phyloP scores from a whole-genome alignment of 1,284 basidiomycete genomes.

The Mycosarcoma maydis region DNA sequence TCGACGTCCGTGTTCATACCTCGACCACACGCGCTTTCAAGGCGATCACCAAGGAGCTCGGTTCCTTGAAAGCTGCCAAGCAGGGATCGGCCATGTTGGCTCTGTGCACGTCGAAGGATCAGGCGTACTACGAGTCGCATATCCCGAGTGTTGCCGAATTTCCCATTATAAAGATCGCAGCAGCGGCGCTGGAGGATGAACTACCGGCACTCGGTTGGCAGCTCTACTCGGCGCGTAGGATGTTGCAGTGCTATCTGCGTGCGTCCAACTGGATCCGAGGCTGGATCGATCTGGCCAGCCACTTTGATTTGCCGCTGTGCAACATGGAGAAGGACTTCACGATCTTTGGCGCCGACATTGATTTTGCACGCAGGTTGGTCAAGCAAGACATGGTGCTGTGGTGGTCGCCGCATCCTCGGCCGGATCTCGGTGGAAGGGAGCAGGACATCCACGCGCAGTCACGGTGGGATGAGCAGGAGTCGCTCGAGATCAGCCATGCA shows the following conservation, averaged over 20 bases:
- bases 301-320: constrained; percentile 88
- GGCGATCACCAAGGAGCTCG: constrained; percentile 87
- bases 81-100: constrained; percentile 78
- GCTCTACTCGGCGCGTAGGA: constrained; percentile 71
- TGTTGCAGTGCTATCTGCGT: constrained; percentile 84
- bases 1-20: constrained; percentile 79
- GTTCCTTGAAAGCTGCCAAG: constrained; percentile 72
- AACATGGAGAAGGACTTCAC: constrained; percentile 92
- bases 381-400: constrained; percentile 91
- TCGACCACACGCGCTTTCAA: constrained; percentile 83
- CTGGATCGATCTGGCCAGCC: constrained; percentile 83
- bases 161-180: constrained; percentile 86
- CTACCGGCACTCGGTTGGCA: constrained; percentile 71
- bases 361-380: constrained; percentile 84
- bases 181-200: constrained; percentile 77
- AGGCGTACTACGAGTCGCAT: constrained; percentile 82
- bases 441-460: constrained; percentile 76
- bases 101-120: constrained; percentile 85
- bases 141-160: constrained; percentile 79
- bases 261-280: constrained; percentile 83
- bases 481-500: constrained; percentile 84
- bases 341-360: constrained; percentile 85
- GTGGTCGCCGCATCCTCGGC: constrained; percentile 84
- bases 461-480: constrained; percentile 71
- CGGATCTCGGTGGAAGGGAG: constrained; percentile 93